Percentiles rank a stretch among this genome's conserved stretches.
These are phyloP conservation scores for Suhomyces kilbournensis DNA, from an alignment of 805 yeast species.

Conservation along the genomic window DNA sequence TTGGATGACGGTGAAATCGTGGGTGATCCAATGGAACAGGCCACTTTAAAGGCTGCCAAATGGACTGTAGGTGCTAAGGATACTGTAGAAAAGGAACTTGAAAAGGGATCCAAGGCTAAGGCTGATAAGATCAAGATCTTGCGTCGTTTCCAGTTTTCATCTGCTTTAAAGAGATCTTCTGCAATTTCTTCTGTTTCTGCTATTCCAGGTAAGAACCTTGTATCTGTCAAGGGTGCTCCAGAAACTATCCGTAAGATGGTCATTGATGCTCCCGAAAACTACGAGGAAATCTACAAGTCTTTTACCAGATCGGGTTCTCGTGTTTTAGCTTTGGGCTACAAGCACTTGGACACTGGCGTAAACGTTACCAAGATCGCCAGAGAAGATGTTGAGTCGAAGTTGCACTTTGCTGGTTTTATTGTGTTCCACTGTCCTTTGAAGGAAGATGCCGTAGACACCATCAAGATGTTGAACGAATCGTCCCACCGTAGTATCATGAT, in stretches of 20 bases:
- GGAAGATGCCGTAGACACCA: constrained; percentile 85
- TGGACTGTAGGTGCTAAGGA: constrained; percentile 85
- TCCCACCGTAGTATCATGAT: constrained; percentile 96
- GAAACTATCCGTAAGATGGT: constrained; percentile 87
- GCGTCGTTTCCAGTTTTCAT: constrained; percentile 96
- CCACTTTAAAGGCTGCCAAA: constrained; percentile 80
- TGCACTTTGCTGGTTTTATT: constrained; percentile 85
- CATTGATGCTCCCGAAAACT: constrained; percentile 63
- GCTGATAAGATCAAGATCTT: constrained; percentile 61
- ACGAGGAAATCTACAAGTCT: constrained; percentile 82
- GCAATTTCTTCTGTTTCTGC: constrained; percentile 62
- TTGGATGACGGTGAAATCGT: constrained; percentile 96
- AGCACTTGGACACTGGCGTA: constrained; percentile 54
- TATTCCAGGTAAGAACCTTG: constrained; percentile 50
- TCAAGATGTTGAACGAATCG: constrained; percentile 89
- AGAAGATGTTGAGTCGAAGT: constrained; percentile 69
- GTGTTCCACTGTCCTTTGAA: constrained; percentile 98
- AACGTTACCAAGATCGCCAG: constrained; percentile 62
- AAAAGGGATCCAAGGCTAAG: constrained; percentile 16
- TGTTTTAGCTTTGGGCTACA: constrained; percentile 92
- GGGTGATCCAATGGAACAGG: constrained; percentile 99
- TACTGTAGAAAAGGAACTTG: constrained; percentile 47
- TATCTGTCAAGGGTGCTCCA: constrained; percentile 96
- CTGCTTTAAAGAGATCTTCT: constrained; percentile 93
- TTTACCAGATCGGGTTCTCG: constrained; percentile 95